Conservation (phyloP, 148 eudicot species). For the Vaccinium vitisidaea region DNA sequence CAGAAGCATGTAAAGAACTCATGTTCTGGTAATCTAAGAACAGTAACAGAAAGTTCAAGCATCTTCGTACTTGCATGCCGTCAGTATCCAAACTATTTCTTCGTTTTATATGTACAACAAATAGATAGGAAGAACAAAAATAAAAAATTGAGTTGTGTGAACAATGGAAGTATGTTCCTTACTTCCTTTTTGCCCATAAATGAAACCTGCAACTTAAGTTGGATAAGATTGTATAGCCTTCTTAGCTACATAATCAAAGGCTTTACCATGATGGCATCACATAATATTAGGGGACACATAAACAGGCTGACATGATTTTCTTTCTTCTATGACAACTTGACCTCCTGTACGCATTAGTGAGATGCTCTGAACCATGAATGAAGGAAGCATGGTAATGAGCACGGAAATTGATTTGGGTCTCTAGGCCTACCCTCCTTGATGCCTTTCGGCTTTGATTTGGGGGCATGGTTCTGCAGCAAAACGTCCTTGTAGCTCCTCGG, state of each 20-base stretch:
- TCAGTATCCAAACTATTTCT: conserved; percentile 12
- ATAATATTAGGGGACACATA: too few species aligned
- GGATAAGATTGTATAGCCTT: background rate
- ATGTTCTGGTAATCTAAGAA: conserved; percentile 2
- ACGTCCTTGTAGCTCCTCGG: too few species aligned
- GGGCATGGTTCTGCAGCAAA: too few species aligned
- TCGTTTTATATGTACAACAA: background rate
- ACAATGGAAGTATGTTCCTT: background rate
- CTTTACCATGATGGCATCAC: background rate
- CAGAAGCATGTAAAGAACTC: conserved; percentile 21
- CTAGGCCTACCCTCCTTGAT: too few species aligned
- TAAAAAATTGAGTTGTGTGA: background rate
- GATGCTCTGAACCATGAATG: too few species aligned
- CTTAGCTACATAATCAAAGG: background rate
- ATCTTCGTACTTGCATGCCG: background rate
- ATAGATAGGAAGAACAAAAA: background rate
- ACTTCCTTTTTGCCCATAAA: background rate
- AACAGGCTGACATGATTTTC: background rate
- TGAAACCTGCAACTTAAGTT: background rate
- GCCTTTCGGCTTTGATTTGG: too few species aligned
- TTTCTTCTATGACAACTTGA: background rate
- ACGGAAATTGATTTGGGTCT: too few species aligned
- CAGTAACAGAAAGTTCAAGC: background rate
- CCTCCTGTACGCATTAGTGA: too few species aligned
- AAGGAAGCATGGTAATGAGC: too few species aligned